Conservation (phyloP, 2,329 filamentous ascomycete species). For the Macrophomina pseudophaseolina region DNA sequence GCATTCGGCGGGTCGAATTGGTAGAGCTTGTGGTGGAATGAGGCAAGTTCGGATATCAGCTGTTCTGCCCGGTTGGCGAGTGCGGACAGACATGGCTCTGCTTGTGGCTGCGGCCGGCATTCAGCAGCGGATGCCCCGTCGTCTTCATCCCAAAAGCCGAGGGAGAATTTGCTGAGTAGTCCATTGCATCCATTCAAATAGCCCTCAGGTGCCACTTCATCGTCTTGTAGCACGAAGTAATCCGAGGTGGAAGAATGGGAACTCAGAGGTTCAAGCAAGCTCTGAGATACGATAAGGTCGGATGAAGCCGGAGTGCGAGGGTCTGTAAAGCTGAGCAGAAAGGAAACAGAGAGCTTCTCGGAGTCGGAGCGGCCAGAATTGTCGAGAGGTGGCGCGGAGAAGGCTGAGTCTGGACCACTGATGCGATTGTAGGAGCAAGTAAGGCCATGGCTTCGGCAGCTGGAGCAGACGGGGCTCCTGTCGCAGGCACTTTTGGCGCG, state of each 20-base stretch:
- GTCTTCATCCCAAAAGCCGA: no score
- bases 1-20: conserved; percentile 9
- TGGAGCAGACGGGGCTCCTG: neutral
- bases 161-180: neutral
- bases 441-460: neutral
- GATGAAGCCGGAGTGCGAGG: conserved; percentile 25
- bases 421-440: neutral
- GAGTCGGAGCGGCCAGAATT: neutral
- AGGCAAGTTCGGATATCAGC: neutral
- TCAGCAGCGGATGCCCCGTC: neutral
- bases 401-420: neutral
- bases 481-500: conserved; percentile 15
- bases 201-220: neutral
- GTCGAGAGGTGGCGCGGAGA: neutral
- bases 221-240: neutral
- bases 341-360: conserved; percentile 21
- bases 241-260: neutral
- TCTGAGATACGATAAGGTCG: conserved; percentile 26
- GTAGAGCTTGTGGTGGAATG: neutral
- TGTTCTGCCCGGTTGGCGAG: neutral
- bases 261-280: neutral
- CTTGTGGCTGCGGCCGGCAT: no score
- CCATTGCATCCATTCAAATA: neutral
- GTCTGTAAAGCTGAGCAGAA: conserved; percentile 30
- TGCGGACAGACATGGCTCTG: neutral